Conservation (phyloP, 345 rosid species). For the Boechera stricta region DNA sequence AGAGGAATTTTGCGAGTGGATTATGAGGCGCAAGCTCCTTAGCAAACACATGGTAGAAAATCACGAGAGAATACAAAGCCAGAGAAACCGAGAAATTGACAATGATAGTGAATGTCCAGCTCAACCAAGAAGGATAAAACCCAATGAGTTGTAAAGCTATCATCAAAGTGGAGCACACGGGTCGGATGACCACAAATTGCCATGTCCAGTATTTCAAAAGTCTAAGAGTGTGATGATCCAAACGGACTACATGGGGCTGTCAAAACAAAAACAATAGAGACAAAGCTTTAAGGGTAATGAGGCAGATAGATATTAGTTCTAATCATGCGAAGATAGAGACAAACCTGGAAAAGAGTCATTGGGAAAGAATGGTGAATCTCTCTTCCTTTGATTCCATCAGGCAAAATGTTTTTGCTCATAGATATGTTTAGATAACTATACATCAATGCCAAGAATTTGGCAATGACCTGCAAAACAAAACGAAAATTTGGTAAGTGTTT, state of each 20-base stretch:
- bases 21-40: conserved; percentile 92
- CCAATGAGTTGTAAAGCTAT: conserved; percentile 68
- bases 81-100: conserved; percentile 88
- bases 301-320: not conserved
- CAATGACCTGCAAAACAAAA: conserved; percentile 67
- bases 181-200: conserved; percentile 91
- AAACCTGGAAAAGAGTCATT: conserved; percentile 92
- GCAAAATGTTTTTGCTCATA: conserved; percentile 76
- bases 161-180: conserved; percentile 86
- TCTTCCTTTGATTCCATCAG: conserved; percentile 92
- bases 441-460: conserved; percentile 92
- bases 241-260: conserved; percentile 78
- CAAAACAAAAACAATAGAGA: conserved; percentile 21
- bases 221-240: conserved; percentile 71
- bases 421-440: conserved; percentile 90
- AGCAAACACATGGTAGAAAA: conserved; percentile 92
- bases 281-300: not conserved
- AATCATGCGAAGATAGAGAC: conserved; percentile 9
- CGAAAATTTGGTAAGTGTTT: not conserved
- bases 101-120: conserved; percentile 91
- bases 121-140: conserved; percentile 86
- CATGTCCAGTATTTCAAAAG: conserved; percentile 95
- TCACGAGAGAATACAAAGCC: conserved; percentile 85
- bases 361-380: conserved; percentile 94
- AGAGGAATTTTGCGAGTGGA: conserved; percentile 95